Base-by-base conservation (phyloP, 805 yeast genomes). In the Candida saitoana region DNA sequence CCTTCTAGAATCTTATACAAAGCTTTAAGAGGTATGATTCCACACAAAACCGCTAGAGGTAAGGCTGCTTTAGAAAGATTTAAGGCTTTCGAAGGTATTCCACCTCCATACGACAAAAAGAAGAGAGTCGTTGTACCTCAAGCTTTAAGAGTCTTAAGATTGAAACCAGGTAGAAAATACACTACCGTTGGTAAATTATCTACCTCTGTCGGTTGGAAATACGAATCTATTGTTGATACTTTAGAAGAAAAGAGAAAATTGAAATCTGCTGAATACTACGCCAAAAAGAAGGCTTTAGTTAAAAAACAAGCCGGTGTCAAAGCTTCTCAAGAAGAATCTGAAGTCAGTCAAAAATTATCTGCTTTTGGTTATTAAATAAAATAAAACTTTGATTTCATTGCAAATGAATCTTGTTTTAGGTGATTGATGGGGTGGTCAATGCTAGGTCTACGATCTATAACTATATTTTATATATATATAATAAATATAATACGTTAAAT, bases 1-100 rank as follows among this genome's bases (percentile, higher is more conserved):
- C 99, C 99, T 75, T 90, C 98, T 54, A 89, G 98, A 80, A 91
- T 93, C 77, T 89, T 93, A 78, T 90, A 90, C 95, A 93, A 93
- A 86, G 97, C 99, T 68, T 76, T 93, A 73, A 87, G 96, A 73
- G 99, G 99, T 79, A 93, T 93, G 99, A 79, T 93, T 67, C 79
- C 96, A 72, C 98, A 93, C 90, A 93, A 93, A 89, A 93, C 99
- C 61, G 93, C 98, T 63, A 93, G 98, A 79, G 99, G 99, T 77
- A 86, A 87, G 81, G 98, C 98, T 71, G 99, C 99, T 65, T 76
- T 93, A 69, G 98, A 90, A 81, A 90, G 97, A 80, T 87, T 93
- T 66, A 88, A 93, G 91, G 98, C 91, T 62, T 93, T 87, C 67
- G 99, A 93, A 80, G 99, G 99, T 85, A 82, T 93, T 55, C 99